phyloP scores from a whole-genome alignment of 495 filamentous ascomycete species.

The Hyaloscypha bicolor region DNA sequence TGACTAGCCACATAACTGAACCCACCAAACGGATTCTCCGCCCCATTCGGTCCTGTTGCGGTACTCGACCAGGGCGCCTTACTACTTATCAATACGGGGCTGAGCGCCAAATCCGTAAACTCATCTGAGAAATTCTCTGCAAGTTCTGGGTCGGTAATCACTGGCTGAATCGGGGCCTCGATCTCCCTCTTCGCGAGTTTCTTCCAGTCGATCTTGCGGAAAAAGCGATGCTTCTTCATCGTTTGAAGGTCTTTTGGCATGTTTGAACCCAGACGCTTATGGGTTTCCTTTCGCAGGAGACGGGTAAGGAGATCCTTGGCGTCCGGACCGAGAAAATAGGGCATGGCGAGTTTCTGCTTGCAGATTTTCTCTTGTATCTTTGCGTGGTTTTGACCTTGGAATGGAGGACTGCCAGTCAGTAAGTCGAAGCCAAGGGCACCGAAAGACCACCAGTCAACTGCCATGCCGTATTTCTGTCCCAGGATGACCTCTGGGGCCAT shows the following conservation, averaged over 20 bases:
- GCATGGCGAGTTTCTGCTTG: constrained; percentile 82
- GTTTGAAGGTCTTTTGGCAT: constrained; percentile 84
- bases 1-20: constrained; percentile 94
- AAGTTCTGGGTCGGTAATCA: constrained; percentile 91
- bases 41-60: constrained; percentile 38
- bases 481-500: constrained; percentile 96
- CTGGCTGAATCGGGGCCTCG: constrained; percentile 82
- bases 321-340: constrained; percentile 85
- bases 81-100: constrained; percentile 60
- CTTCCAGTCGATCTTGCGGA: constrained; percentile 93
- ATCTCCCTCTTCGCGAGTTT: constrained; percentile 76
- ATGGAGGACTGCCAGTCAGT: constrained; percentile 86
- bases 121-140: constrained; percentile 92
- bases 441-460: constrained; percentile 98
- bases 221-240: constrained; percentile 95
- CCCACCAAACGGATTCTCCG: constrained; percentile 81
- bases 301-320: constrained; percentile 91
- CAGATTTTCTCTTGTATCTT: constrained; percentile 94
- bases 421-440: constrained; percentile 91
- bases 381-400: constrained; percentile 83
- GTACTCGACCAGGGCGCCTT: constrained; percentile 33
- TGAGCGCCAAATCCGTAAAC: constrained; percentile 83
- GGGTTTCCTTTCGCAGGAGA: constrained; percentile 86
- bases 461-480: constrained; percentile 83
- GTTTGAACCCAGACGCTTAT: constrained; percentile 81